Evolutionary conservation across 495 filamentous ascomycete genomes (phyloP), one percentile per base, ranked within the genome.

Genomic region (Penicillium soppii): DNA sequence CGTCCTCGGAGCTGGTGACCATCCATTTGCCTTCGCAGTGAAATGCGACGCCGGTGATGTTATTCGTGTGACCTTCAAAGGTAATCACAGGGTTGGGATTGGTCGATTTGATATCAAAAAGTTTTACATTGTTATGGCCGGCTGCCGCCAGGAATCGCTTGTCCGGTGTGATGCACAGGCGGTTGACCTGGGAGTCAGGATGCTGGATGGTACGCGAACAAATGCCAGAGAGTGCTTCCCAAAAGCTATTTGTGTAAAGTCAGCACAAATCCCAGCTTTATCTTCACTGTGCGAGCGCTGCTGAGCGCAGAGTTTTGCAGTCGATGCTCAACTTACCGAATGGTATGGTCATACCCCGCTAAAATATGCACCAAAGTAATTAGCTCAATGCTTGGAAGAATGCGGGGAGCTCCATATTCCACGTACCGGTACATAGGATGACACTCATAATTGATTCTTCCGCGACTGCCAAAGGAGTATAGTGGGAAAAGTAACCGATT

Each of bases 11-110:
- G 70, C 89, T 94, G 4, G 94, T 98, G n/a, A 97, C 92, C 91
- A 98, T 97, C 94, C 94, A 98, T 71, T 97, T 97, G 9, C 91
- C 91, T 66, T 98, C 94, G 61, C 91, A 96, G 68, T 98, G 94
- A 63, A 97, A 98, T 20, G 91, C 94, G 21, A 98, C 87, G 4
- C 95, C 94, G 0, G 94, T 98, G 65, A 98, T 83, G 58, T 98
- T 98, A 56, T 84, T 87, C 13, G 90, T 95, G 67, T 98, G 94
- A 41, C 94, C 94, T 52, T 97, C 92, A 62, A 98, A 97, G 30
- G 87, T 88, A 54, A 96, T 83, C 4, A 97, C 80, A 0, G 92
- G 89, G 48, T 90, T 91, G 2, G 94, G 91, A 59, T 97, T 97
- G 6, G 91, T 90, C 2, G 91, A 96, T 64, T 94, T 94, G 77